phyloP scores from a whole-genome alignment of 805 yeast species.

The Teunomyces pallodes region DNA sequence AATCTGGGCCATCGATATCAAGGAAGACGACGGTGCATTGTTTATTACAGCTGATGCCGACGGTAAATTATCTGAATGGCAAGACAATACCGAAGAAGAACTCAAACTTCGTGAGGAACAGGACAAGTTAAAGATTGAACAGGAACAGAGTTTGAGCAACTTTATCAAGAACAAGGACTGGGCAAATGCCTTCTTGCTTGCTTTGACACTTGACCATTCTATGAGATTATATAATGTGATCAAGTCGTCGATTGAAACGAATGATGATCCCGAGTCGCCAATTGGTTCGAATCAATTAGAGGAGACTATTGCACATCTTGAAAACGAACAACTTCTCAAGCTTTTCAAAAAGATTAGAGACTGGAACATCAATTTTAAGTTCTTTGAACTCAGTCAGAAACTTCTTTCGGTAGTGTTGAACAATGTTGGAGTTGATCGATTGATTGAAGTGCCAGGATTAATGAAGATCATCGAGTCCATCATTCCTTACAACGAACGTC shows the following conservation, averaged over 20 bases:
- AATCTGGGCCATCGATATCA: conserved; percentile 83
- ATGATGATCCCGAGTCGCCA: conserved; percentile 46
- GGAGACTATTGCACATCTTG: conserved; percentile 54
- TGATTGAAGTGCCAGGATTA: conserved; percentile 66
- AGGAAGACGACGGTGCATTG: conserved; percentile 64
- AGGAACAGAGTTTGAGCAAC: conserved; percentile 84
- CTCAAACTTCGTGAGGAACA: conserved; percentile 50
- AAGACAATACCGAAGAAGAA: conserved; percentile 78
- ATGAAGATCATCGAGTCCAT: conserved; percentile 69
- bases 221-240: conserved; percentile 81
- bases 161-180: conserved; percentile 71
- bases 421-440: conserved; percentile 50
- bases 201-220: conserved; percentile 86
- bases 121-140: conserved; percentile 63
- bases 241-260: conserved; percentile 53
- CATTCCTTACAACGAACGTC: conserved; percentile 87
- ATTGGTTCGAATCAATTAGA: conserved; percentile 65
- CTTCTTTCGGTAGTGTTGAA: conserved; percentile 63
- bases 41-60: conserved; percentile 92
- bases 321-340: conserved; percentile 54
- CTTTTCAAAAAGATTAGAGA: conserved; percentile 79
- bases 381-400: conserved; percentile 78
- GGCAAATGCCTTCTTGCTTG: conserved; percentile 84
- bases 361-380: conserved; percentile 90
- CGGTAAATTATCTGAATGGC: conserved; percentile 87